phyloP scores from a whole-genome alignment of 164 flowering plant species.

The Dillenia turbinata region DNA sequence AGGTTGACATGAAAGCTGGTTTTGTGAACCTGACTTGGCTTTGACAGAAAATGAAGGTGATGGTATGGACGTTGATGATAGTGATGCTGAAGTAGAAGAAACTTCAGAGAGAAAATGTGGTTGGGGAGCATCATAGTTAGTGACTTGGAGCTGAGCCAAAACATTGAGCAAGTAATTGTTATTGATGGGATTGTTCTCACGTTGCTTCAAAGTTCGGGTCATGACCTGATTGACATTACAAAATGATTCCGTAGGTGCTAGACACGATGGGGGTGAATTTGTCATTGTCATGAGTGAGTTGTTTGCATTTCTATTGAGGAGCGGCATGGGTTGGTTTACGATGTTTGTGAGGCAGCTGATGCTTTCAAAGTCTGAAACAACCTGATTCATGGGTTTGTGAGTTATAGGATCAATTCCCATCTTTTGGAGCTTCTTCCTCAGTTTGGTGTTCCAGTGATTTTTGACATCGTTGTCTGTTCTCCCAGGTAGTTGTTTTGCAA shows the following conservation, averaged over 20 bases:
- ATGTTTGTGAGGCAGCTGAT: conserved; percentile 48
- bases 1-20: conserved; percentile 6
- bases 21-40: too few relatives aligned
- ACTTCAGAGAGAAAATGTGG: conserved; percentile 4
- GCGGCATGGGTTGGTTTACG: conserved; percentile 25
- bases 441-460: conserved; percentile 80
- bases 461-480: conserved; percentile 89
- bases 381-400: conserved; percentile 79
- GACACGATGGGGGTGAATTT: too few relatives aligned
- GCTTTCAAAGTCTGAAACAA: conserved; percentile 67
- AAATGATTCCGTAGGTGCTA: too few relatives aligned
- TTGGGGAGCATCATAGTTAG: too few relatives aligned
- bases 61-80: conserved; percentile 18
- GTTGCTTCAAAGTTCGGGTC: too few relatives aligned
- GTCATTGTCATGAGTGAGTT: conserved; percentile 22
- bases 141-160: too few relatives aligned
- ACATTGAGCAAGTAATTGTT: too few relatives aligned
- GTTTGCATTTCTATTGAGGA: conserved; percentile 45
- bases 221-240: too few relatives aligned
- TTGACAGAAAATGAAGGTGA: conserved; percentile 2
- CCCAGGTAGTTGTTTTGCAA: conserved; percentile 83
- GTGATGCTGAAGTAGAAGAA: too few relatives aligned
- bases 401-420: conserved; percentile 94
- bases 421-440: conserved; percentile 63
- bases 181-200: too few relatives aligned